These are phyloP conservation scores for Stenocarpella maydis DNA, from an alignment of 2,329 filamentous ascomycete genomes.

Conservation along the genomic window DNA sequence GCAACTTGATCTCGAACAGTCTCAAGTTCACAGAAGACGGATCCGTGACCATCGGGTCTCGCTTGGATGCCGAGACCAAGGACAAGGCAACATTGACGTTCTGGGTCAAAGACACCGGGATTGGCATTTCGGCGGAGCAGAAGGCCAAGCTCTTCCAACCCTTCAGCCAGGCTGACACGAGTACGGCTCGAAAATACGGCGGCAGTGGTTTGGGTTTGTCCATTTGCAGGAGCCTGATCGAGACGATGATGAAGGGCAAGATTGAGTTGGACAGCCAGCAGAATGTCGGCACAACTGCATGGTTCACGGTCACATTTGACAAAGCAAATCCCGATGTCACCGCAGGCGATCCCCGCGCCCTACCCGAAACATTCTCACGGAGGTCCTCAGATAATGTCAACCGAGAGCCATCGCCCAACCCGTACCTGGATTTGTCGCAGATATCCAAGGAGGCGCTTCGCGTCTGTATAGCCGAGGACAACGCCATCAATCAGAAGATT, in stretches of 20 bases:
- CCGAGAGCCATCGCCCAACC: conserved; percentile 50
- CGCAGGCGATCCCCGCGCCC: conserved; percentile 55
- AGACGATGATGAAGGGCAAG: conserved; percentile 87
- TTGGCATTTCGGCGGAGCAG: conserved; percentile 85
- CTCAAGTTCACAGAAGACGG: conserved; percentile 93
- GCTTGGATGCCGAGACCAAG: conserved; percentile 74
- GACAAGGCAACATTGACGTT: conserved; percentile 80
- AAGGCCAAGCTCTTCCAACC: conserved; percentile 88
- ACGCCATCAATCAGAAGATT: conserved; percentile 93
- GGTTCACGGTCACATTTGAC: conserved; percentile 85
- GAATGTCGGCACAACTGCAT: conserved; percentile 73
- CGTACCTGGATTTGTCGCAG: conserved; percentile 72
- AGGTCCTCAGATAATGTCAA: conserved; percentile 43
- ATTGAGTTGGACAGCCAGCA: conserved; percentile 84
- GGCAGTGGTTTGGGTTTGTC: conserved; percentile 90
- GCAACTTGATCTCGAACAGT: conserved; percentile 90
- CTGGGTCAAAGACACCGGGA: conserved; percentile 89
- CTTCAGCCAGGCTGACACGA: conserved; percentile 91
- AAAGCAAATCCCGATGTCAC: conserved; percentile 74
- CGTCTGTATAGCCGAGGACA: conserved; percentile 95
- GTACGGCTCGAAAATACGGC: conserved; percentile 89
- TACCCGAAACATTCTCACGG: conserved; percentile 31
- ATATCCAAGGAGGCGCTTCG: conserved; percentile 81
- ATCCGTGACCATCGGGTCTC: conserved; percentile 83
- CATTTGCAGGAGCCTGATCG: conserved; percentile 93